Evolutionary conservation across 768 basidiomycete species (phyloP).

Genomic region (Harrya chromipes): DNA sequence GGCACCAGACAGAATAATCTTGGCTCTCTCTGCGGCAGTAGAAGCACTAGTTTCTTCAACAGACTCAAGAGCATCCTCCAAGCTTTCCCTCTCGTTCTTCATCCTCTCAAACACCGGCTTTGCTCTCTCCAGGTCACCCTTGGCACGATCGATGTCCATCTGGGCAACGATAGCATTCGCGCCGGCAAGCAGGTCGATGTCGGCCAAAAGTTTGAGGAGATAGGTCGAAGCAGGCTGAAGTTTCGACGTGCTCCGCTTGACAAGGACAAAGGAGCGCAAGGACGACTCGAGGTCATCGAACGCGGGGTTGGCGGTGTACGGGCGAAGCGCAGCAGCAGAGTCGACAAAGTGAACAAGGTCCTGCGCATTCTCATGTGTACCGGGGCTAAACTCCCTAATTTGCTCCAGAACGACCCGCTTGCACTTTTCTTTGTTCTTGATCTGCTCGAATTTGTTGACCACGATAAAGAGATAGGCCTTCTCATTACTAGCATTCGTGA

Average conservation of each 20-base stretch:
- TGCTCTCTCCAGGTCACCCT: constrained; percentile 59
- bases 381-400: constrained; percentile 89
- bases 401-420: constrained; percentile 86
- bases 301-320: constrained; percentile 59
- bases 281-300: constrained; percentile 90
- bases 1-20: constrained; percentile 58
- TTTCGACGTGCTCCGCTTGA: constrained; percentile 95
- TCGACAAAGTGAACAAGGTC: constrained; percentile 99
- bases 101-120: constrained; percentile 89
- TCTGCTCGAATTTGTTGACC: constrained; percentile 96
- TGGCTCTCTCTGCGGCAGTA: constrained; percentile 52
- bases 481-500: constrained; percentile 89
- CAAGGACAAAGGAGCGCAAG: constrained; percentile 90
- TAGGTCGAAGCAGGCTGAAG: constrained; percentile 92
- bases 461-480: constrained; percentile 98
- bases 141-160: constrained; percentile 69
- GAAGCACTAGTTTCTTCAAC: constrained; percentile 74
- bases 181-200: constrained; percentile 82
- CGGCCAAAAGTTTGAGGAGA: constrained; percentile 82
- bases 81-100: constrained; percentile 62
- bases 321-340: constrained; percentile 70
- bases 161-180: constrained; percentile 88
- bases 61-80: constrained; percentile 76
- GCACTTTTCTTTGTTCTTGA: constrained; percentile 94
- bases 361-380: constrained; percentile 84